Evolutionary conservation across 1,284 basidiomycete species (phyloP), one percentile per base, ranked within the genome.

Genomic region (Athelia psychrophila): DNA sequence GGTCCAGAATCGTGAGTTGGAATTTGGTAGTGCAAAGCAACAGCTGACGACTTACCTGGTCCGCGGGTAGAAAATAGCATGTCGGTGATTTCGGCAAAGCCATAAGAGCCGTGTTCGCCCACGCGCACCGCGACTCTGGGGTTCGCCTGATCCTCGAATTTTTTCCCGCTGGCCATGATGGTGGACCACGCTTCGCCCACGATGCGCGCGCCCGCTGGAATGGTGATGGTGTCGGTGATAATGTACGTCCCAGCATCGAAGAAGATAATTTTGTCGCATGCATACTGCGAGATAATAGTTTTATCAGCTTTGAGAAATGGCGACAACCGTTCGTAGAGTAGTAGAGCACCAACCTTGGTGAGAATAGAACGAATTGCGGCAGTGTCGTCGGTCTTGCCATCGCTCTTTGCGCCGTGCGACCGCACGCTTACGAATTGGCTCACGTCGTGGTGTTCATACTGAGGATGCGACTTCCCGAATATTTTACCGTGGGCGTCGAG

Each of bases 121-220:
- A 83, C 83, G 58, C 73, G 72, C 47, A 89, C 74, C 38, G 86
- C 81, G 15, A 75, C 74, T 33, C 66, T 66, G 2, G 88, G 87
- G 54, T 71, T 78, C 53, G 73, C 70, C 51, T 74, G 69, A 57
- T 86, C 70, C 47, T 75, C 59, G 72, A 92, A 93, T 0, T 63
- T 67, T 13, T 68, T 58, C 0, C 90, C 90, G 25, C 71, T 73
- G 2, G 84, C 90, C 47, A 88, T 79, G 53, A 93, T 81, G 20
- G 83, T 80, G 0, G 87, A 78, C 87, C 87, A 92, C 0, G 81
- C 85, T 63, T 93, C 89, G 25, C 90, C 90, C 9, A 86, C 78
- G 30, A 92, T 72, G 45, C 80, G 81, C 0, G 85, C 80, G 18
- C 84, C 88, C 1, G 82, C 79, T 15, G 89, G 90, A 52, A 92